Conservation (phyloP, 2,329 filamentous ascomycete species). For the Dactylonectria estremocensis region DNA sequence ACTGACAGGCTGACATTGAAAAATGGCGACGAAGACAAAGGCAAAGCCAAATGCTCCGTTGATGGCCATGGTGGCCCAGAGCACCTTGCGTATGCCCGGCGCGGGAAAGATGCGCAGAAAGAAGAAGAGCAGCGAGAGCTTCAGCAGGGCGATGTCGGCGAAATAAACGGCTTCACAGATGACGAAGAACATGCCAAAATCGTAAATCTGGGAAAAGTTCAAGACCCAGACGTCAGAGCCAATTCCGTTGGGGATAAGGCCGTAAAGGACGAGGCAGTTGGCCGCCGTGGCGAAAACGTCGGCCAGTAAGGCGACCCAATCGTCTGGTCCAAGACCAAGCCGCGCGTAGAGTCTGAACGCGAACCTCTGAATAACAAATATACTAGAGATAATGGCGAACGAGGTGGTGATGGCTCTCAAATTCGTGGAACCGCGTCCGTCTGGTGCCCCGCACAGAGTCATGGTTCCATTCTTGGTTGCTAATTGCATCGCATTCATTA, state of each 20-base stretch:
- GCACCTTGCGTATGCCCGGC: neutral
- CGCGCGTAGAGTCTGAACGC: neutral
- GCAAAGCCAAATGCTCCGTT: neutral
- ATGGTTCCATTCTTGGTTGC: neutral
- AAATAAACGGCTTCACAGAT: constrained; percentile 19
- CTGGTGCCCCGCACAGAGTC: neutral
- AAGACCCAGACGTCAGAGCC: constrained; percentile 26
- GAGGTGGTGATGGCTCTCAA: neutral
- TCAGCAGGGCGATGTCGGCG: constrained; percentile 21
- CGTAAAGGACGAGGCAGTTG: neutral
- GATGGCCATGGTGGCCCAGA: constrained; percentile 25
- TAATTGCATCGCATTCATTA: neutral
- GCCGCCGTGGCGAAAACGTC: neutral
- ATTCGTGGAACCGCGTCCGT: neutral
- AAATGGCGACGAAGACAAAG: neutral
- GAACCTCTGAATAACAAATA: neutral
- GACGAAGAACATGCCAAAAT: constrained; percentile 19
- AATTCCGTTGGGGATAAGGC: constrained; percentile 19
- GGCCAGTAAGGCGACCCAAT: neutral
- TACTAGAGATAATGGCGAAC: neutral
- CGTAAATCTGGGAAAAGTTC: constrained; percentile 1
- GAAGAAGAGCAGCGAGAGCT: constrained; percentile 28
- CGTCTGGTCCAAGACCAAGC: neutral
- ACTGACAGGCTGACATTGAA: constrained; percentile 22
- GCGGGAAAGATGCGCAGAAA: constrained; percentile 30